phyloP scores from a whole-genome alignment of 164 flowering plant genomes.

The Protea cynaroides region DNA sequence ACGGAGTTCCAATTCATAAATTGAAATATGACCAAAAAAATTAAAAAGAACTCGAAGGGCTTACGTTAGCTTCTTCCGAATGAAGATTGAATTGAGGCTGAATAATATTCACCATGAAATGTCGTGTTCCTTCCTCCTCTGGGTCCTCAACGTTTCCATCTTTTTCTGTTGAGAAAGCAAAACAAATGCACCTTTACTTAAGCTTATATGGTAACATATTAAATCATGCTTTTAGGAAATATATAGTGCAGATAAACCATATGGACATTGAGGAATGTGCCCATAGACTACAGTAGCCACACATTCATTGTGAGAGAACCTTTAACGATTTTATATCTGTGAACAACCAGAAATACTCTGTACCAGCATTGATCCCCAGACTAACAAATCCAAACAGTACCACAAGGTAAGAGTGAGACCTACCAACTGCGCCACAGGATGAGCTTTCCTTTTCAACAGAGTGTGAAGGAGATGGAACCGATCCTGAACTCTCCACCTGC shows the following conservation, averaged over 20 bases:
- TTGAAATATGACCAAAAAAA: no score
- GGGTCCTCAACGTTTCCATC: constrained; percentile 38
- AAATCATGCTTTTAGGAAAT: neutral
- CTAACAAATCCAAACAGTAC: neutral
- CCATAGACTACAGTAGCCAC: no score
- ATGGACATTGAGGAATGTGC: neutral
- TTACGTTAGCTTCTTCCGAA: constrained; percentile 98
- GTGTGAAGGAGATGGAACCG: constrained; percentile 25
- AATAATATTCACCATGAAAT: constrained; percentile 96
- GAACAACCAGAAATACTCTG: neutral
- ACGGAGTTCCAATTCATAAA: neutral
- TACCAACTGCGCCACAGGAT: constrained; percentile 21
- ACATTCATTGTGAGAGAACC: neutral
- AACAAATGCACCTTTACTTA: neutral
- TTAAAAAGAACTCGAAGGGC: constrained; percentile 18
- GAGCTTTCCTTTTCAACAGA: constrained; percentile 20
- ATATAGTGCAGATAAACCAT: neutral
- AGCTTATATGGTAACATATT: neutral
- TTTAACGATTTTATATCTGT: neutral
- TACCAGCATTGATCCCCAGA: neutral
- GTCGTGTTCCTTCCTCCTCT: constrained; percentile 88
- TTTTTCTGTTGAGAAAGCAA: constrained; percentile 36
- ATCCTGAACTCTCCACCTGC: constrained; percentile 28
- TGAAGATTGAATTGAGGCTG: constrained; percentile 99
- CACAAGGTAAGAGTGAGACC: constrained; percentile 6